Percentiles rank a stretch among this genome's conserved stretches.
These are phyloP conservation scores for Astrothelium subdiscretum DNA, from an alignment of 495 filamentous ascomycete genomes.

Conservation along the genomic window DNA sequence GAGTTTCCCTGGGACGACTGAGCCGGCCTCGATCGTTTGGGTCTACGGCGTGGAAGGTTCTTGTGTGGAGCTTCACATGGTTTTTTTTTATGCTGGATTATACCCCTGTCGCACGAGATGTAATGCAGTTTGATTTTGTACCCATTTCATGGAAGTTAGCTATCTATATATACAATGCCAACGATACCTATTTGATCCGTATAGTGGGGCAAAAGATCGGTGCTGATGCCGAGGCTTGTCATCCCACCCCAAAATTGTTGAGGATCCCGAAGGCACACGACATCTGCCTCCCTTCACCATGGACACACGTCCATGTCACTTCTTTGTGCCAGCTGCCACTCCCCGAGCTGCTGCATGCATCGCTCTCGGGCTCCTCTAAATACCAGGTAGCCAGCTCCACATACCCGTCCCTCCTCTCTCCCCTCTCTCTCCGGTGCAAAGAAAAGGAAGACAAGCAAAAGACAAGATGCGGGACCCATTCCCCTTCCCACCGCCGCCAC, in stretches of 20 bases:
- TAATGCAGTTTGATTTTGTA: neutral
- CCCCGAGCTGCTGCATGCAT: neutral
- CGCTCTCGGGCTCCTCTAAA: neutral
- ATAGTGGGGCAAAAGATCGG: neutral
- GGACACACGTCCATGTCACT: neutral
- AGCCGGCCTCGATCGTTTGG: neutral
- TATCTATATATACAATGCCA: too few species aligned
- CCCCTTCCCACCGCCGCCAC: constrained; percentile 44
- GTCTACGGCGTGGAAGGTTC: neutral
- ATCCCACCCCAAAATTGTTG: constrained; percentile 1
- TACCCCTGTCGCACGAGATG: constrained; percentile 1
- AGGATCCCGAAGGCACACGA: neutral
- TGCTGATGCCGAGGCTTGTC: constrained; percentile 1
- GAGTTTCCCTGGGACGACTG: constrained; percentile 65
- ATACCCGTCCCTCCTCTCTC: neutral
- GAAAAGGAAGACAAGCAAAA: neutral
- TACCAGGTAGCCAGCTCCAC: neutral
- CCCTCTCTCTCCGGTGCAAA: neutral
- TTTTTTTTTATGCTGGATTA: neutral
- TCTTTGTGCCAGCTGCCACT: neutral
- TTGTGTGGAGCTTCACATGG: neutral
- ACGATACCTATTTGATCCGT: too few species aligned
- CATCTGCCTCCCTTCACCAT: neutral
- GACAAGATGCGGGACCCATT: constrained; percentile 58
- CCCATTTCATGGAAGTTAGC: too few species aligned